Evolutionary conservation across 2,329 filamentous ascomycete genomes (phyloP).

Genomic region (Pyricularia sp.): DNA sequence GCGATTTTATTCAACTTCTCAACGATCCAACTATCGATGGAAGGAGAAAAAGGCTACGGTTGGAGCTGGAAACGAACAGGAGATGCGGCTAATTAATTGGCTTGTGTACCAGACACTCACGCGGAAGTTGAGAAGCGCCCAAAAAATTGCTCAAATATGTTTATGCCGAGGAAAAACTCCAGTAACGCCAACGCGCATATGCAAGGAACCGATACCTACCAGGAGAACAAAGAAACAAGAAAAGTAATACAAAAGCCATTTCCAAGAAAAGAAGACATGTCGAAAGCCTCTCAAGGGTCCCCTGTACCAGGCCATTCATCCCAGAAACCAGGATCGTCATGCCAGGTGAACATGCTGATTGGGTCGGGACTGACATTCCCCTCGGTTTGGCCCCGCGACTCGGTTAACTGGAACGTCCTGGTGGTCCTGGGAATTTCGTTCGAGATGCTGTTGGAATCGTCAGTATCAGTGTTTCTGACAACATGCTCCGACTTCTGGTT

Average conservation of each 20-base stretch:
- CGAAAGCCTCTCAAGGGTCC: neutral
- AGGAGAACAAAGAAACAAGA: neutral
- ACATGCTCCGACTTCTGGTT: neutral
- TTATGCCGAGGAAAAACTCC: neutral
- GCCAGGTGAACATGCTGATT: neutral
- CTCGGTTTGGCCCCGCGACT: neutral
- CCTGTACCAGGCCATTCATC: neutral
- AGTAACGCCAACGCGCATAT: neutral
- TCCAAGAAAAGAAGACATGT: neutral
- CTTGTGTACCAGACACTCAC: neutral
- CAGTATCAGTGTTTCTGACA: neutral
- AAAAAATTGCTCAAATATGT: neutral
- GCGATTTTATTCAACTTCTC: neutral
- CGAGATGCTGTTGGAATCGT: neutral
- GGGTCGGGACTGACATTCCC: neutral
- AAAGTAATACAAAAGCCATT: neutral
- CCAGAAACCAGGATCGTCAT: neutral
- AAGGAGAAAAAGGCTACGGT: neutral
- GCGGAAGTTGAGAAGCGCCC: neutral
- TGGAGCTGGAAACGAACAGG: too few species aligned
- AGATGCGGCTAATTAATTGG: neutral
- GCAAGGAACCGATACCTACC: neutral
- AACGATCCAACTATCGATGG: neutral
- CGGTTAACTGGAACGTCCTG: neutral
- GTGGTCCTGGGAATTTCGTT: neutral